Evolutionary conservation across 306 rosid species (phyloP).

Genomic region (Sphenostylis stenocarpa): DNA sequence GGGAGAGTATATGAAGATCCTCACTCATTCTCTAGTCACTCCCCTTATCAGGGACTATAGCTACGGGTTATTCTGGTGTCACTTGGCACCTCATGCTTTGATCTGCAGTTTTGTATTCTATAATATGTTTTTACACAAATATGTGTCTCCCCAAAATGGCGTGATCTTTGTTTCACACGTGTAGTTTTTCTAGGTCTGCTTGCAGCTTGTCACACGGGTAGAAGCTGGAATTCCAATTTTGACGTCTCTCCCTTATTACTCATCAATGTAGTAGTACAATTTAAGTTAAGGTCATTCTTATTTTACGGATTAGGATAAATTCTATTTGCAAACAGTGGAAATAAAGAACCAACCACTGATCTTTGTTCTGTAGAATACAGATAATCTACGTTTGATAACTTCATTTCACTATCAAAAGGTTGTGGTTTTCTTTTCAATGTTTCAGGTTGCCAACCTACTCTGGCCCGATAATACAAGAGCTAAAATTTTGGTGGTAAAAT

Average conservation of each 20-base stretch:
- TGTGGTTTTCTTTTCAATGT: not conserved
- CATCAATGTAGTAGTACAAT: not conserved
- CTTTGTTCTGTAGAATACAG: not conserved
- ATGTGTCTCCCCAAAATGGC: not conserved
- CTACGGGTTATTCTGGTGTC: not conserved
- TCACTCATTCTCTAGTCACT: not conserved
- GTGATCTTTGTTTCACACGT: not conserved
- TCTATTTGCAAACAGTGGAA: not conserved
- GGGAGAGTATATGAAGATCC: not conserved
- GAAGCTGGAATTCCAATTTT: slow-evolving; percentile 15
- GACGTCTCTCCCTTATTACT: not conserved
- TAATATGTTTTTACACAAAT: not conserved
- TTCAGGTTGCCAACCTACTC: not conserved
- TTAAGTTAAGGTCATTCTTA: not conserved
- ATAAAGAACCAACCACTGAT: not conserved
- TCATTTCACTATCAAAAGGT: not conserved
- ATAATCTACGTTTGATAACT: not conserved
- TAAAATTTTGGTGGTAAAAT: not conserved
- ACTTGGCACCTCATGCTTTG: not conserved
- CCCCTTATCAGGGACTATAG: not conserved
- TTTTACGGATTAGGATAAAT: not conserved
- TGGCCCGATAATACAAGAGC: not conserved
- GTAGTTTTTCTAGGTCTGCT: not conserved
- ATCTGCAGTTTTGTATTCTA: not conserved
- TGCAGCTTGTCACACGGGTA: not conserved